Evolutionary conservation across 108 stramenopile genomes (phyloP).

Genomic region (Skeletonema tropicum): DNA sequence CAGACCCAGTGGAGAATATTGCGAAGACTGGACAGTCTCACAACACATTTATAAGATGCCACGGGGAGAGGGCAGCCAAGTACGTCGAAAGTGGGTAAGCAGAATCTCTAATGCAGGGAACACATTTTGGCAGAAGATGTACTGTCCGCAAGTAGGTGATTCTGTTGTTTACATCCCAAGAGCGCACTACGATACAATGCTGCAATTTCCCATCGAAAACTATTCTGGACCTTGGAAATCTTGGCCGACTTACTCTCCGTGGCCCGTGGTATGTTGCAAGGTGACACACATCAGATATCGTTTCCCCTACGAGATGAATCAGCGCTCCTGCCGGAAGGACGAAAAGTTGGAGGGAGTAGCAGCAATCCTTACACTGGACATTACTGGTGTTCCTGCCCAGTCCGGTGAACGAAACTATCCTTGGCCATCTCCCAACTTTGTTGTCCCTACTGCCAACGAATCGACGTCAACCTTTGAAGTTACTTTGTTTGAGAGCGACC

Average conservation of each 20-base stretch:
- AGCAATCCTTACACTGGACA: slow-evolving; percentile 77
- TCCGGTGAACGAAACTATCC: slow-evolving; percentile 63
- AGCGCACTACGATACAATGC: slow-evolving; percentile 74
- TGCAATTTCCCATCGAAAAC: slow-evolving; percentile 57
- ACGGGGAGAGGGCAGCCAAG: slow-evolving; percentile 17
- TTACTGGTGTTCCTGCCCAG: slow-evolving; percentile 73
- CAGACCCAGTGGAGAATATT: slow-evolving; percentile 66
- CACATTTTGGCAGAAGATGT: slow-evolving; percentile 61
- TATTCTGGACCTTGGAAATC: slow-evolving; percentile 73
- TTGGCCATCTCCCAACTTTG: slow-evolving; percentile 77
- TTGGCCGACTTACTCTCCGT: slow-evolving; percentile 67
- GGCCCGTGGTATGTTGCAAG: slow-evolving; percentile 81
- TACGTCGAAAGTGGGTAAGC: slow-evolving; percentile 66
- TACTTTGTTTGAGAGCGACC: slow-evolving; percentile 70
- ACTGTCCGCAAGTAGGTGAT: slow-evolving; percentile 87
- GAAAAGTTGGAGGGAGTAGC: slow-evolving; percentile 62
- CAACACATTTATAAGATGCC: slow-evolving; percentile 72
- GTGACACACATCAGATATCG: slow-evolving; percentile 75
- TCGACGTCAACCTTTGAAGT: slow-evolving; percentile 70
- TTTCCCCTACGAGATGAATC: slow-evolving; percentile 81
- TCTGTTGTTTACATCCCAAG: slow-evolving; percentile 87
- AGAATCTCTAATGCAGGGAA: slow-evolving; percentile 61
- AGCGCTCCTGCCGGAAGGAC: slow-evolving; percentile 25
- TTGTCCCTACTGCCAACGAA: slow-evolving; percentile 26
- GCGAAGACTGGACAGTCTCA: slow-evolving; percentile 60